A percentile compares a stretch with the other conserved stretches of the same genome.
phyloP scores from a whole-genome alignment of 805 yeast species.

The Blastobotrys muscicola region DNA sequence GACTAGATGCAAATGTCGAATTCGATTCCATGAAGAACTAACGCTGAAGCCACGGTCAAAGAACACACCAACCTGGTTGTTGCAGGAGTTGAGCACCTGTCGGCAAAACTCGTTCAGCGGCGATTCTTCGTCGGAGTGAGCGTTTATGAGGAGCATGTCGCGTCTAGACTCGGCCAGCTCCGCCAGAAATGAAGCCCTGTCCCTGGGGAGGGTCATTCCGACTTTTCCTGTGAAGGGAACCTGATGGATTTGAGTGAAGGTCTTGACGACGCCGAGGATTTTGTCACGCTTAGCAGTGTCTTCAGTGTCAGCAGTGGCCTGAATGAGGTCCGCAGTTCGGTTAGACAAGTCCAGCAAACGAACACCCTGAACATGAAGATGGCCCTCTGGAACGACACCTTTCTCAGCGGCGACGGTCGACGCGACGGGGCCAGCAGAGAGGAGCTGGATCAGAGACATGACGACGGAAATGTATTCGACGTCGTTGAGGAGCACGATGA shows the following conservation, averaged over 20 bases:
- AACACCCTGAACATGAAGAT: conserved; percentile 36
- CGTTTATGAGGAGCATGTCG: conserved; percentile 7
- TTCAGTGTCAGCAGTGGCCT: conserved; percentile 41
- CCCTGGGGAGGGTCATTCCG: conserved; percentile 6
- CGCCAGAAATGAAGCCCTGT: conserved; percentile 9
- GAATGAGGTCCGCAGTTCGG: conserved; percentile 59
- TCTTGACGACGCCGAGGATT: conserved; percentile 8
- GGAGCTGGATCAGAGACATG: conserved; percentile 23
- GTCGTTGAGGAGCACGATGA: conserved; percentile 22
- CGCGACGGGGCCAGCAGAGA: conserved; percentile 7
- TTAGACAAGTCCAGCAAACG: conserved; percentile 54
- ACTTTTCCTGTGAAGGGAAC: conserved; percentile 11
- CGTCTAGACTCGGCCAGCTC: background rate
- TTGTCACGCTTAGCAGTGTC: conserved; percentile 10
- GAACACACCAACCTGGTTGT: conserved; percentile 10
- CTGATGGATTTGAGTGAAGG: conserved; percentile 12
- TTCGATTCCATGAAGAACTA: conserved; percentile 4
- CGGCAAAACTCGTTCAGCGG: conserved; percentile 4
- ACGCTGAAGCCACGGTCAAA: conserved; percentile 13
- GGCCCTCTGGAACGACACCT: conserved; percentile 1
- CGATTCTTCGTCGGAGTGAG: conserved; percentile 2
- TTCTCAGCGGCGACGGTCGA: too few relatives aligned
- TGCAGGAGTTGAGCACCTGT: conserved; percentile 5
- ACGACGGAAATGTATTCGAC: conserved; percentile 26
- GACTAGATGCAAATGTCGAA: conserved; percentile 8